Percentiles rank a stretch among this genome's conserved stretches.
These are phyloP conservation scores for Exophiala sp. DNA, from an alignment of 2,329 filamentous ascomycete species.

Conservation along the genomic window DNA sequence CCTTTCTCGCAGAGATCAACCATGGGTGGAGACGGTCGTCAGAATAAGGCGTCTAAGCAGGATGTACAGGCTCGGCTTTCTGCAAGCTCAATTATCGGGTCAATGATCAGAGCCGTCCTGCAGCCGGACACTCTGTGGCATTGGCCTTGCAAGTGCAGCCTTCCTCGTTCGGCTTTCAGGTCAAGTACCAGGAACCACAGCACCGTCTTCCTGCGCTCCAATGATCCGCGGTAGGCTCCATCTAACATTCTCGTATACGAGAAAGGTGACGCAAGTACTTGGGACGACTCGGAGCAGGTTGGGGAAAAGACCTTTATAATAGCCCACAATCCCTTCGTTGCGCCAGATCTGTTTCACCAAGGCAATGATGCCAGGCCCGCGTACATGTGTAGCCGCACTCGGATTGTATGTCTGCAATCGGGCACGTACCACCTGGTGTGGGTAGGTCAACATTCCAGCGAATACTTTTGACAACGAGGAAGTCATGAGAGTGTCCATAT, in stretches of 20 bases:
- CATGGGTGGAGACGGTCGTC: no score
- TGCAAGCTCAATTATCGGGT: no score
- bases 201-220: conserved; percentile 8
- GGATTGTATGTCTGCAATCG: conserved; percentile 78
- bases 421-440: conserved; percentile 86
- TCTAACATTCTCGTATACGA: conserved; percentile 93
- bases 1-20: no score
- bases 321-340: conserved; percentile 73
- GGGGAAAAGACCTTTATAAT: conserved; percentile 85
- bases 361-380: conserved; percentile 54
- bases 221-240: conserved; percentile 35
- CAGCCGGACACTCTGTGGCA: no score
- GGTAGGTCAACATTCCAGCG: conserved; percentile 85
- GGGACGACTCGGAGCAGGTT: conserved; percentile 88
- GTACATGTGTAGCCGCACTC: conserved; percentile 10
- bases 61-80: no score
- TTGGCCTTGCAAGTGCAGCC: no score
- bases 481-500: conserved; percentile 71
- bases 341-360: conserved; percentile 68
- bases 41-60: no score
- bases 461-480: conserved; percentile 79
- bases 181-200: neutral
- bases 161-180: conserved; percentile 10
- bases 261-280: conserved; percentile 90
- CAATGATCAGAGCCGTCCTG: no score